Evolutionary conservation across 108 stramenopile species (phyloP).

Genomic region (Seminavis robusta): DNA sequence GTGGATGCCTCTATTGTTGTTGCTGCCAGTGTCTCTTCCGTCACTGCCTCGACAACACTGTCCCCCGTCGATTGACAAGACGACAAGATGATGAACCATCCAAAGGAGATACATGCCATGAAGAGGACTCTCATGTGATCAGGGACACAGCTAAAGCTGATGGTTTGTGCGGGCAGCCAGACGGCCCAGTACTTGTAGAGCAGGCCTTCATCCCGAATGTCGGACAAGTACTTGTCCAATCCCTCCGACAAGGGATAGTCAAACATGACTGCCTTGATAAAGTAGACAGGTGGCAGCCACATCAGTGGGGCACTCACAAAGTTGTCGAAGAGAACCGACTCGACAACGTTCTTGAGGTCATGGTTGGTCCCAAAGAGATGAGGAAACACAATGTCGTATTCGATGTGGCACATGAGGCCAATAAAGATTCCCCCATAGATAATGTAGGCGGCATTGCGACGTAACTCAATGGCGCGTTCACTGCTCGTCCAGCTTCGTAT

Average conservation of each 20-base stretch:
- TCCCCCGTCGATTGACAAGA: conserved; percentile 21
- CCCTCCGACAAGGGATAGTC: too few relatives aligned
- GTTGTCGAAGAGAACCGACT: conserved; percentile 39
- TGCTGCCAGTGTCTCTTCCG: background rate
- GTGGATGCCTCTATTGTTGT: too few relatives aligned
- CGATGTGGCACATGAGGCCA: conserved; percentile 38
- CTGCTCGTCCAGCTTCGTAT: background rate
- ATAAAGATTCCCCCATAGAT: conserved; percentile 60
- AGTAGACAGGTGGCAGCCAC: conserved; percentile 46
- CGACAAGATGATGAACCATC: conserved; percentile 48
- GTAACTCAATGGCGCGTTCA: conserved; percentile 26
- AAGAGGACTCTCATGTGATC: conserved; percentile 39
- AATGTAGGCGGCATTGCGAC: conserved; percentile 43
- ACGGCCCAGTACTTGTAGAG: conserved; percentile 46
- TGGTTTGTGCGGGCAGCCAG: conserved; percentile 43
- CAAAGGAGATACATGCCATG: conserved; percentile 46
- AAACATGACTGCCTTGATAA: conserved; percentile 26
- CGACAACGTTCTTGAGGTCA: conserved; percentile 16
- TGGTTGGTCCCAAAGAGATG: conserved; percentile 22
- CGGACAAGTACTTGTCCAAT: conserved; percentile 17
- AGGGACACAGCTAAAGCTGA: conserved; percentile 48
- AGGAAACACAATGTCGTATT: conserved; percentile 42
- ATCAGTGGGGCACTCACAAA: conserved; percentile 37
- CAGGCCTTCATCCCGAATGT: conserved; percentile 29
- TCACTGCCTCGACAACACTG: too few relatives aligned